Base-by-base conservation (phyloP, 352 stramenopile genomes). In the Phytophthora chlamydospora region DNA sequence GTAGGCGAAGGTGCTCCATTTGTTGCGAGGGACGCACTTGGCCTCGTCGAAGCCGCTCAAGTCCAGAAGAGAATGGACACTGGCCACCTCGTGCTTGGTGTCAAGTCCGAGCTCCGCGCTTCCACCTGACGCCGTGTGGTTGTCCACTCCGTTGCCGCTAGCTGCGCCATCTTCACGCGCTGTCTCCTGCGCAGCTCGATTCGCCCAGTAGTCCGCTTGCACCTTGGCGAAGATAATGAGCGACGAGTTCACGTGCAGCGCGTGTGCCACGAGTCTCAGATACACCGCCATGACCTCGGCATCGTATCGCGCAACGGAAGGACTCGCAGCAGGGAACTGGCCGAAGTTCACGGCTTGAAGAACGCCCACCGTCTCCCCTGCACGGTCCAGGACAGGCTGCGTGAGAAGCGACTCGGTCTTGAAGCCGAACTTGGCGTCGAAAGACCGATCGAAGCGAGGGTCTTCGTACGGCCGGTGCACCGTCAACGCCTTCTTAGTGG, bases 191-290 rank as follows among this genome's bases (percentile, higher is more conserved):
- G 71, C 69, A 2, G 75, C 76, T 14, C 82, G 82, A 49, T 89
- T 89, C 1, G 69, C 71, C 82, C 82, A 89, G 42, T 91, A 89
- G 43, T 93, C 84, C 0, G 78, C 74, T 55, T 93, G 81, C 10
- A 93, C 81, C 54, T 93, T 93, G 32, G 84, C 80, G 55, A 90
- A 91, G 58, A 89, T 93, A 45, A 93, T 88, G 11, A 93, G 69
- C 10, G 84, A 89, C 13, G 84, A 90, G 56, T 91, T 91, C 45
- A 89, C 75, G 6, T 73, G 71, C 17, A 93, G 62, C 9, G 79
- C 78, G 40, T 88, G 70, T 1, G 80, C 76, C 4, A 90, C 78
- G 27, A 89, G 58, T 31, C 84, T 71, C 17, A 75, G 78, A 61
- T 89, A 93, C 27, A 88, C 76, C 4, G 72, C 56, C 36, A 92